Base-by-base conservation (phyloP, 768 basidiomycete species). In the Trametes elegans region DNA sequence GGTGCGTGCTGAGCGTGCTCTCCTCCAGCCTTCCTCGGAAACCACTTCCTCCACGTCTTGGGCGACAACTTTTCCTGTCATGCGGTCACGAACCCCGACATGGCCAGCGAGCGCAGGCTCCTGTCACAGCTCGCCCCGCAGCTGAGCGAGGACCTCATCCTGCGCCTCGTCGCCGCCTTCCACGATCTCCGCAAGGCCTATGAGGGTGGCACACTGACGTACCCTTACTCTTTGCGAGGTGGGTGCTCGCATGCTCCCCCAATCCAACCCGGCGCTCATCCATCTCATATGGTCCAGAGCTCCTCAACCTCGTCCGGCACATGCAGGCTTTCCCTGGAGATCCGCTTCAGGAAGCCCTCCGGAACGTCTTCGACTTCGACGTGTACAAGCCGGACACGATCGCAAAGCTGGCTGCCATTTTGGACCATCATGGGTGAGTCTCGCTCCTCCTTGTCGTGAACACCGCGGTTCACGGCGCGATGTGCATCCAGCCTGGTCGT, bases 331-430 rank as follows among this genome's bases (percentile, higher is more conserved):
- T 82, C 57, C 82, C 84, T 0, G 65, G 71, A 19, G 85, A 86
- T 64, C 67, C 79, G 0, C 69, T 86, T 10, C 83, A 79, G n/a
- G 74, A 76, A 36, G 78, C 80, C 7, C 68, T 87, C 14, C 74
- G 85, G 14, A 87, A 86, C 61, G 73, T 86, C 9, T 87, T 87
- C 60, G 85, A 87, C 63, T 87, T 85, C 52, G 85, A 87, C 62
- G 75, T 87, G 6, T 84, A 83, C 66, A 81, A 79, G 59, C 80
- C 79, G 1, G 84, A 85, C 60, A 84, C 81, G 6, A 82, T 84
- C 35, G 80, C 85, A 43, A 80, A 79, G 62, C 71, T 87, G 18
- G 75, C 74, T 0, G 76, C 80, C 24, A 83, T 86, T 24, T 68
- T 87, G 31, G 71, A 78, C 43, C 78, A 78, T 51, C 83, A 86